These are phyloP conservation scores for Cicer arietinum DNA, from an alignment of 306 rosid species.

Conservation along the genomic window DNA sequence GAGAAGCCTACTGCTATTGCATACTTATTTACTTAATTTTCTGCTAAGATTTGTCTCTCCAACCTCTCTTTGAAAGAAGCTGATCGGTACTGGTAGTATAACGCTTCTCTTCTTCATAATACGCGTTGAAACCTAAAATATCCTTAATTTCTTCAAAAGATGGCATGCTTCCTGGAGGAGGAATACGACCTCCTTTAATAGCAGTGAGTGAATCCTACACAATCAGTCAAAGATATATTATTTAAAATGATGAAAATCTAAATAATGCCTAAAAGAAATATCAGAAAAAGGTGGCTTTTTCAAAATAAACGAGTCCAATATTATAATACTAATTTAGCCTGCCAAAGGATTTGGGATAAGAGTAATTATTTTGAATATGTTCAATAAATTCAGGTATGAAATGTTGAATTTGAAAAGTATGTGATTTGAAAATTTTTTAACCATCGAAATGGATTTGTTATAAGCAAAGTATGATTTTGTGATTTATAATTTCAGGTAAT, in stretches of 20 bases:
- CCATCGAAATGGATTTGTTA: background rate
- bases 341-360: background rate
- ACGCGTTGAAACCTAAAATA: conserved; percentile 80
- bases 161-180: conserved; percentile 97
- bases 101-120: conserved; percentile 92
- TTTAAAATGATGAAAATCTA: conserved; percentile 11
- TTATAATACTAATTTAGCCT: background rate
- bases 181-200: conserved; percentile 88
- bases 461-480: background rate
- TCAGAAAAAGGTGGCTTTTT: conserved; percentile 9
- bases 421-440: background rate
- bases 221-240: conserved; percentile 32
- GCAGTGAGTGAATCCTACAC: conserved; percentile 84
- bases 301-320: conserved; percentile 5
- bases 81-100: conserved; percentile 60
- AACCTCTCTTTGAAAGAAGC: conserved; percentile 66
- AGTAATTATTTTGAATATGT: background rate
- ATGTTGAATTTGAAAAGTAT: background rate
- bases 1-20: conserved; percentile 35
- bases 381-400: background rate
- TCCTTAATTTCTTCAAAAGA: conserved; percentile 90
- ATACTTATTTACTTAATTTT: conserved; percentile 3
- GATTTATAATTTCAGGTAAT: background rate
- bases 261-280: conserved; percentile 16
- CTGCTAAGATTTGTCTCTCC: conserved; percentile 39